Percentiles rank a stretch among this genome's conserved stretches.
These are phyloP conservation scores for Trebouxia gelatinosa DNA, from an alignment of 163 green algal species.

Conservation along the genomic window DNA sequence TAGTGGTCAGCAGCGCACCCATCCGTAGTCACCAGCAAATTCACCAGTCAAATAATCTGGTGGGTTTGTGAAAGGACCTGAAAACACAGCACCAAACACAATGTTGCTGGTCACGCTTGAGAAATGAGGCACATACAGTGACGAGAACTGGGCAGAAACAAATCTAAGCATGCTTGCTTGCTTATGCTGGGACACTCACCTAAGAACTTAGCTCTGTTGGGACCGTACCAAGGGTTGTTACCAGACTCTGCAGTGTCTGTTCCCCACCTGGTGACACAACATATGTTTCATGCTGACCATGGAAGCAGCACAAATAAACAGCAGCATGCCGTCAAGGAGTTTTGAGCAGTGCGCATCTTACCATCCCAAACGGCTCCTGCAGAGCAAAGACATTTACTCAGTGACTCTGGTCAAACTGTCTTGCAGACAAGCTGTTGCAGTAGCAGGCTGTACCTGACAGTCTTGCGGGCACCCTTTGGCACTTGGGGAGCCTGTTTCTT, in stretches of 20 bases:
- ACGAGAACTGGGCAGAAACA: slow-evolving; percentile 14
- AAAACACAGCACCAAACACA: neutral
- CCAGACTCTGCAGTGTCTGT: slow-evolving; percentile 13
- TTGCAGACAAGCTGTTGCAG: neutral
- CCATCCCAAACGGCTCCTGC: slow-evolving; percentile 23
- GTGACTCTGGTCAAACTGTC: neutral
- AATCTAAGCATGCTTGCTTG: neutral
- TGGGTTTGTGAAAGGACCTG: slow-evolving; percentile 54
- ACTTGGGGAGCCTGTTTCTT: neutral
- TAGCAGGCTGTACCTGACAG: neutral
- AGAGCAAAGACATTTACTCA: neutral
- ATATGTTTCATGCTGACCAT: too few species aligned
- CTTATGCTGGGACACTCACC: neutral
- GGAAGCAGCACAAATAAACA: too few species aligned
- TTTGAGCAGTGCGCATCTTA: too few species aligned
- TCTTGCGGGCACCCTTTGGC: slow-evolving; percentile 26
- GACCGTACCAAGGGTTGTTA: slow-evolving; percentile 25
- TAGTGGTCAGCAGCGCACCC: too few species aligned
- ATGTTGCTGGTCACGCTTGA: neutral
- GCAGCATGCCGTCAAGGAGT: too few species aligned
- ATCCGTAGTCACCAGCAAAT: slow-evolving; percentile 93
- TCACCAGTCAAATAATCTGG: slow-evolving; percentile 85
- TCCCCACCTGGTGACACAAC: slow-evolving; percentile 20
- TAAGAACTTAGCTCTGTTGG: slow-evolving; percentile 24
- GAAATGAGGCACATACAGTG: too few species aligned